These are phyloP conservation scores for Coniochaeta sp. DNA, from an alignment of 2,329 filamentous ascomycete genomes.

Conservation along the genomic window DNA sequence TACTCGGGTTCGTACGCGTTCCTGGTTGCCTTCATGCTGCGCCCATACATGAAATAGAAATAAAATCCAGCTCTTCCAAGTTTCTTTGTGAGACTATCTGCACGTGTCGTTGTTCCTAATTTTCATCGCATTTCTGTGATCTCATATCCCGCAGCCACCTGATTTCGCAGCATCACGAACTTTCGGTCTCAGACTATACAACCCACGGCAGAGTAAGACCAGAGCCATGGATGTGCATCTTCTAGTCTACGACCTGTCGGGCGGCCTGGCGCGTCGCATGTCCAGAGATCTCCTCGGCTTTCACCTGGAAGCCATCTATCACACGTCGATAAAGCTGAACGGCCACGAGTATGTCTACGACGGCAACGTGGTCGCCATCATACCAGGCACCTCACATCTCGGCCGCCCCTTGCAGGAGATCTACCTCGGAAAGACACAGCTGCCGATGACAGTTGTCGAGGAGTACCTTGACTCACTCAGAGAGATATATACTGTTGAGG, in stretches of 20 bases:
- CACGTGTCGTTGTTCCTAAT: neutral
- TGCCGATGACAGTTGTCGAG: slow-evolving; percentile 73
- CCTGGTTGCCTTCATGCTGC: neutral
- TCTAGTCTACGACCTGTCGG: slow-evolving; percentile 72
- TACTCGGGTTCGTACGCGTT: neutral
- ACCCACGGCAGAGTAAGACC: neutral
- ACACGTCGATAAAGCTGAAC: slow-evolving; percentile 81
- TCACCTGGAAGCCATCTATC: slow-evolving; percentile 85
- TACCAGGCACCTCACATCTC: slow-evolving; percentile 78
- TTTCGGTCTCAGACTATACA: neutral
- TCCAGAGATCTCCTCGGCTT: slow-evolving; percentile 46
- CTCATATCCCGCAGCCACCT: too few relatives aligned
- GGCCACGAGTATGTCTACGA: slow-evolving; percentile 90
- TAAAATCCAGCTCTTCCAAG: neutral
- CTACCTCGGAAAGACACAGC: slow-evolving; percentile 65
- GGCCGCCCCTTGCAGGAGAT: slow-evolving; percentile 74
- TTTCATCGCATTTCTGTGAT: neutral
- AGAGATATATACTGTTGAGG: slow-evolving; percentile 74
- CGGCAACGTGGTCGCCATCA: slow-evolving; percentile 74
- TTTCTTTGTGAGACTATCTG: neutral
- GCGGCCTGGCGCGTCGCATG: slow-evolving; percentile 47
- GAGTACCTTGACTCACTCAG: slow-evolving; percentile 84
- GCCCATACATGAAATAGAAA: neutral
- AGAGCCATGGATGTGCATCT: slow-evolving; percentile 66
- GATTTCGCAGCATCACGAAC: neutral